A percentile compares a stretch with the other conserved stretches of the same genome.
phyloP scores from a whole-genome alignment of 2,329 filamentous ascomycete species.

The Fusarium keratoplasticum region DNA sequence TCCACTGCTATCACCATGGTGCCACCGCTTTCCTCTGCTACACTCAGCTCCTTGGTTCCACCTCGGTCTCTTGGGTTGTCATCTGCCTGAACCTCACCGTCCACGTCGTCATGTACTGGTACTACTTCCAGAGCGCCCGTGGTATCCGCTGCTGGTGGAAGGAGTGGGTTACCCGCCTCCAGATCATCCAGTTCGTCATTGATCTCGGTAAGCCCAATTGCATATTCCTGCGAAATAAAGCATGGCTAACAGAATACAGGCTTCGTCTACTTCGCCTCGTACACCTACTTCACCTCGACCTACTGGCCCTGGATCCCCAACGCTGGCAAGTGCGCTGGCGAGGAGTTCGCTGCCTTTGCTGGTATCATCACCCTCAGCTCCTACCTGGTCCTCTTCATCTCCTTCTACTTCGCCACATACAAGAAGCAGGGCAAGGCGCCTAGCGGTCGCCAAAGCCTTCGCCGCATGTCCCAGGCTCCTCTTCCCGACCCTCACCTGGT shows the following conservation, averaged over 20 bases:
- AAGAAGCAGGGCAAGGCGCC: conserved; percentile 83
- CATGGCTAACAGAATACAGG: conserved; percentile 60
- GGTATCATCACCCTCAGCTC: conserved; percentile 93
- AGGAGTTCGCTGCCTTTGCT: conserved; percentile 95
- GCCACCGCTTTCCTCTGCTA: conserved; percentile 98
- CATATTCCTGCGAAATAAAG: not conserved
- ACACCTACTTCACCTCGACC: conserved; percentile 94
- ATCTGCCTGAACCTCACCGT: conserved; percentile 94
- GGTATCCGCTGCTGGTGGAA: conserved; percentile 99
- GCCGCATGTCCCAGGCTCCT: conserved; percentile 73
- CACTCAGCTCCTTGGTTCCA: conserved; percentile 93
- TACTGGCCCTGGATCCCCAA: conserved; percentile 91
- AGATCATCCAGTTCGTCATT: conserved; percentile 97
- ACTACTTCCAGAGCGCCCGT: conserved; percentile 99
- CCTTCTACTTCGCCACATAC: conserved; percentile 98
- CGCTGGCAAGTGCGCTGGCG: conserved; percentile 86
- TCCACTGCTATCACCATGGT: conserved; percentile 99
- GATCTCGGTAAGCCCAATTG: conserved; percentile 79
- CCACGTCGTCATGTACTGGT: conserved; percentile 99
- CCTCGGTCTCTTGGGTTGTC: conserved; percentile 93
- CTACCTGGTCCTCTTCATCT: conserved; percentile 98
- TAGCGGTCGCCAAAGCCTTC: conserved; percentile 82
- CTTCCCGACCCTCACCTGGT: conserved; percentile 82
- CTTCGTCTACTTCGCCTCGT: conserved; percentile 99
- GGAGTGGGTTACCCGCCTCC: conserved; percentile 98